phyloP scores from a whole-genome alignment of 805 yeast genomes.

The Cyberlindnera nakhonratchasimensis region DNA sequence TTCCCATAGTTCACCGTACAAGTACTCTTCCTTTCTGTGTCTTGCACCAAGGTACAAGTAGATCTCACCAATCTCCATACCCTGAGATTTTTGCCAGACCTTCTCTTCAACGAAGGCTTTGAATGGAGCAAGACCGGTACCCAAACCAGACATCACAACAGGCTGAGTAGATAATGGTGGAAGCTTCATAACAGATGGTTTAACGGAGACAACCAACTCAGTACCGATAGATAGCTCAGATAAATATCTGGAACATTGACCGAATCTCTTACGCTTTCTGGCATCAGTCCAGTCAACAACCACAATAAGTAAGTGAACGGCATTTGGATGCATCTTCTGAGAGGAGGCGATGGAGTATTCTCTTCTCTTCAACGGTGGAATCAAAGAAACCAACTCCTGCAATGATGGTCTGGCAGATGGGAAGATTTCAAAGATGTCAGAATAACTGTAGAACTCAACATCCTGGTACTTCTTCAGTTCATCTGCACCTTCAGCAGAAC shows the following conservation, averaged over 20 bases:
- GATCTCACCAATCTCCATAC: conserved; percentile 83
- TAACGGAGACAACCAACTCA: conserved; percentile 89
- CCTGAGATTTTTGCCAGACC: conserved; percentile 88
- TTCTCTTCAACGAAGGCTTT: conserved; percentile 96
- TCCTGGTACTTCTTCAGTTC: conserved; percentile 84
- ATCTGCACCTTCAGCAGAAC: conserved; percentile 77
- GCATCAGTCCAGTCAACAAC: conserved; percentile 95
- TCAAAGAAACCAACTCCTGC: conserved; percentile 62
- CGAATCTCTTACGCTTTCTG: conserved; percentile 80
- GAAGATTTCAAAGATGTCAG: conserved; percentile 77
- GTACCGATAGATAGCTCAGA: conserved; percentile 76
- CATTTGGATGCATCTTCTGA: conserved; percentile 86
- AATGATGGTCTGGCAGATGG: conserved; percentile 76
- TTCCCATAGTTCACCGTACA: conserved; percentile 97
- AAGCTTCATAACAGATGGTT: conserved; percentile 95
- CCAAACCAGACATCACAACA: conserved; percentile 93
- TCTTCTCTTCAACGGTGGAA: conserved; percentile 90
- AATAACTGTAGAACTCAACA: conserved; percentile 74
- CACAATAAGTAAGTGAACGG: conserved; percentile 86
- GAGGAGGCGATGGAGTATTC: conserved; percentile 98
- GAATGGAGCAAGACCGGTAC: conserved; percentile 98
- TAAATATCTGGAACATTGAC: conserved; percentile 91
- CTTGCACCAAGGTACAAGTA: conserved; percentile 90
- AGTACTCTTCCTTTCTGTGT: conserved; percentile 91
- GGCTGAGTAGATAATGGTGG: conserved; percentile 88